Base-by-base conservation (phyloP, 495 filamentous ascomycete genomes). In the Entonaema liquescens region DNA sequence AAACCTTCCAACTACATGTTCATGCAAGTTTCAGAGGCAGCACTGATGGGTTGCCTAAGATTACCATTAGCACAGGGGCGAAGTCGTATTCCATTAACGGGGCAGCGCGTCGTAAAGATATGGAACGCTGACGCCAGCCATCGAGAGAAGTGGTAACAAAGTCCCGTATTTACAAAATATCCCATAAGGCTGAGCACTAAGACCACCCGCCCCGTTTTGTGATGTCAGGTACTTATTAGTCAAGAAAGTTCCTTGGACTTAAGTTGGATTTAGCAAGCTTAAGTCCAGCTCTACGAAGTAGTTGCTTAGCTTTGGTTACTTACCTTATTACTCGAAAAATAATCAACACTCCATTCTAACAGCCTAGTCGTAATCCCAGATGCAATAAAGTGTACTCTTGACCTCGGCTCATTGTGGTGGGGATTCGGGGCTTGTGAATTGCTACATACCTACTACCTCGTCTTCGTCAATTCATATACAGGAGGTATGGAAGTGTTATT, bases 51-150 rank as follows among this genome's bases (percentile, higher is more conserved):
- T 33, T 9, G 1, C 42, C n/a, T n/a, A n/a, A n/a, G n/a, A n/a
- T 47, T 23, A 5, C 19, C 19, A 21, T 47, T 47, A 47, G 8
- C 42, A 23, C 2, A 9, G 42, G 42, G 42, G 19, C 8, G 8
- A 21, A 47, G 17, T 23, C 19, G 21, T 23, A 47, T 47, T 44
- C n/a, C 40, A 21, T 21, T 44, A 12, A 47, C 11, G 42, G 42
- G 42, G 17, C 1, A 17, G 19, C 17, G 2, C 21, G 8, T 21
- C 17, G 42, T 47, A 3, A 47, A 12, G 40, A 36, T 35, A 57
- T 17, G n/a, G 31, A 35, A 36, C 31, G 54, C 54, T 57, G 54
- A 57, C 54, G 54, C 54, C 54, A 57, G 54, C 54, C 19, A 53
- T 53, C 5, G 7, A 26, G 3, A 28, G 26, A 29, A 29, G 11